Conservation (phyloP, 176 grass and related monocot genomes). For the Musa beccarii region DNA sequence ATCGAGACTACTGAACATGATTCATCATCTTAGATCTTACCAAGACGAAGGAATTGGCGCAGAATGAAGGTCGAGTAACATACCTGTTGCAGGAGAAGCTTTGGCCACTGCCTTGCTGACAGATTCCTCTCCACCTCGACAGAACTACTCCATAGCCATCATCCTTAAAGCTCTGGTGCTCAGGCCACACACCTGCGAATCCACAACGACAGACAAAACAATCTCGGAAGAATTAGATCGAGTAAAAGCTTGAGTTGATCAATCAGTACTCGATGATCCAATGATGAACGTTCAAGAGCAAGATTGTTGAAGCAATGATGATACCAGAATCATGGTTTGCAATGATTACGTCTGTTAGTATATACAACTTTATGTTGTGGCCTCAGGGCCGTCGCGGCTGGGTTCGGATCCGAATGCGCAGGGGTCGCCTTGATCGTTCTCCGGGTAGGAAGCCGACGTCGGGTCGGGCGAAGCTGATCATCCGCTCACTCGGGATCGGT, state of each 20-base stretch:
- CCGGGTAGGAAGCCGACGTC: too few species aligned
- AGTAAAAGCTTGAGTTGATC: not conserved
- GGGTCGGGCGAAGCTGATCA: too few species aligned
- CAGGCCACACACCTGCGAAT: conserved; percentile 70
- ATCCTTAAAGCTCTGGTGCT: conserved; percentile 70
- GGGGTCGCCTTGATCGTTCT: too few species aligned
- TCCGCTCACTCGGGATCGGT: too few species aligned
- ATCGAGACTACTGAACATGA: not conserved
- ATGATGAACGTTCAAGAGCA: too few species aligned
- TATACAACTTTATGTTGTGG: too few species aligned
- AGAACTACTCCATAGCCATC: conserved; percentile 38
- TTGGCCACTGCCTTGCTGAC: conserved; percentile 40
- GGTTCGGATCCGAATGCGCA: too few species aligned
- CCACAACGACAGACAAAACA: not conserved
- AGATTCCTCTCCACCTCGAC: conserved; percentile 59
- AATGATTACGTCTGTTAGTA: conserved; percentile 33
- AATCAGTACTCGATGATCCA: too few species aligned
- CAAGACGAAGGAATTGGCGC: not conserved
- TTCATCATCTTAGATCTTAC: too few species aligned
- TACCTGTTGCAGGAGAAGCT: conserved; percentile 64
- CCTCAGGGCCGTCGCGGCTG: too few species aligned
- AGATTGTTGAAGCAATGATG: too few species aligned
- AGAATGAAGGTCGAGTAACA: not conserved
- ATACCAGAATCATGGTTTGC: conserved; percentile 62
- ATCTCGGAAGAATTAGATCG: not conserved